phyloP scores from a whole-genome alignment of 306 rosid species.

The Medicago lupulina region DNA sequence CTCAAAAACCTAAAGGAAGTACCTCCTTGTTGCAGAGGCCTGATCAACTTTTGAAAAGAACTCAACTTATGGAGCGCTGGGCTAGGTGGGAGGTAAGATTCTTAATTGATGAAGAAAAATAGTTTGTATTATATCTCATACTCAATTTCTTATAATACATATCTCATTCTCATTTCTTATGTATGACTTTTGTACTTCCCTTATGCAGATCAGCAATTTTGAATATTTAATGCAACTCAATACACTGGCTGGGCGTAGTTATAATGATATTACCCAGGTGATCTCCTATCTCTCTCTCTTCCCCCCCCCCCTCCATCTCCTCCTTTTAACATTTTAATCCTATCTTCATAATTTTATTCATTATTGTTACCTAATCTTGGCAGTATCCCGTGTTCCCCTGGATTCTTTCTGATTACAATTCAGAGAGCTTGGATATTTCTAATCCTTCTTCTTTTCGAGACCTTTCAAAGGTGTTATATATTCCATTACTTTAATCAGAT shows the following conservation, averaged over 20 bases:
- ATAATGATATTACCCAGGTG: constrained; percentile 98
- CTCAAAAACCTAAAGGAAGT: constrained; percentile 35
- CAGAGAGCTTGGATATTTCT: constrained; percentile 81
- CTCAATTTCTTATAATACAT: constrained; percentile 23
- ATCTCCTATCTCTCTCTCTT: constrained; percentile 15
- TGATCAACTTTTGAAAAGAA: constrained; percentile 94
- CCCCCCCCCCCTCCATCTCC: constrained; percentile 22
- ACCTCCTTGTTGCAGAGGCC: constrained; percentile 76
- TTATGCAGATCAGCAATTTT: constrained; percentile 94
- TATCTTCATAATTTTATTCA: constrained; percentile 41
- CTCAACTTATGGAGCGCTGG: constrained; percentile 99
- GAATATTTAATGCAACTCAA: constrained; percentile 98
- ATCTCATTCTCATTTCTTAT: constrained; percentile 16
- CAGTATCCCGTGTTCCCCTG: constrained; percentile 99
- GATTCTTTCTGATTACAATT: constrained; percentile 95
- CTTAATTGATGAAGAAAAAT: constrained; percentile 27
- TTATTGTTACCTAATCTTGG: constrained; percentile 39
- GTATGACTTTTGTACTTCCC: constrained; percentile 30
- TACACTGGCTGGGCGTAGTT: constrained; percentile 98
- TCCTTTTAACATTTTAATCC: constrained; percentile 21
- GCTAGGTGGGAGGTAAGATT: constrained; percentile 96
- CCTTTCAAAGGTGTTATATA: constrained; percentile 80
- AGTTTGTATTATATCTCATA: constrained; percentile 21
- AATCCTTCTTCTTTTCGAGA: constrained; percentile 89
- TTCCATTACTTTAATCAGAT: constrained; percentile 41